These are phyloP conservation scores for Trypanosoma melophagium DNA, from an alignment of 208 protist species.

Conservation along the genomic window DNA sequence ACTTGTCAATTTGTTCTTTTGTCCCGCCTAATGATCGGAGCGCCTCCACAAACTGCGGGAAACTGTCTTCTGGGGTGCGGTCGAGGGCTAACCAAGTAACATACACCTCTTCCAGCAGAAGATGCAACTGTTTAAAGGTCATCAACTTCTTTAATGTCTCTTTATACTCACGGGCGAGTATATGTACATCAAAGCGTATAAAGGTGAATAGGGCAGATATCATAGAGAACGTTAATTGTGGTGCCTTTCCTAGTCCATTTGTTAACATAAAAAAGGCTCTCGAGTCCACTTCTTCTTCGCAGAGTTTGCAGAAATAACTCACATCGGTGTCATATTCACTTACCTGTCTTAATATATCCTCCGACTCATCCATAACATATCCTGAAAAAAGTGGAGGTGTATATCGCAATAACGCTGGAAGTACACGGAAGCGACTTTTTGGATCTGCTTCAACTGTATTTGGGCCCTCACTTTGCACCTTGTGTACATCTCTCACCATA, in stretches of 20 bases:
- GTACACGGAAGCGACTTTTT: constrained; percentile 71
- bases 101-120: constrained; percentile 75
- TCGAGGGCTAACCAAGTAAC: constrained; percentile 61
- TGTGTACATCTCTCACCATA: constrained; percentile 57
- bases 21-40: constrained; percentile 32
- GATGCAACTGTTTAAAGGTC: constrained; percentile 29
- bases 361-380: constrained; percentile 14
- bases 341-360: constrained; percentile 28
- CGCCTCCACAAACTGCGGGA: constrained; percentile 53
- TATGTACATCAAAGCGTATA: constrained; percentile 74
- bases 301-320: constrained; percentile 56
- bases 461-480: constrained; percentile 28
- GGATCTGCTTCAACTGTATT: constrained; percentile 40
- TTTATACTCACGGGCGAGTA: constrained; percentile 54
- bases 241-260: constrained; percentile 26
- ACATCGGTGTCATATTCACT: constrained; percentile 48
- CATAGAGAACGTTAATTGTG: constrained; percentile 29
- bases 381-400: constrained; percentile 41
- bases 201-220: constrained; percentile 83
- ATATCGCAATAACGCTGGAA: constrained; percentile 81
- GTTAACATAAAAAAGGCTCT: constrained; percentile 30
- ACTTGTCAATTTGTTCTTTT: constrained; percentile 50
- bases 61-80: constrained; percentile 43
- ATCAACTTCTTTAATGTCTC: constrained; percentile 71
- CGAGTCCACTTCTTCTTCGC: constrained; percentile 37